phyloP scores from a whole-genome alignment of 805 yeast genomes.

The Zygosaccharomyces bisporus region DNA sequence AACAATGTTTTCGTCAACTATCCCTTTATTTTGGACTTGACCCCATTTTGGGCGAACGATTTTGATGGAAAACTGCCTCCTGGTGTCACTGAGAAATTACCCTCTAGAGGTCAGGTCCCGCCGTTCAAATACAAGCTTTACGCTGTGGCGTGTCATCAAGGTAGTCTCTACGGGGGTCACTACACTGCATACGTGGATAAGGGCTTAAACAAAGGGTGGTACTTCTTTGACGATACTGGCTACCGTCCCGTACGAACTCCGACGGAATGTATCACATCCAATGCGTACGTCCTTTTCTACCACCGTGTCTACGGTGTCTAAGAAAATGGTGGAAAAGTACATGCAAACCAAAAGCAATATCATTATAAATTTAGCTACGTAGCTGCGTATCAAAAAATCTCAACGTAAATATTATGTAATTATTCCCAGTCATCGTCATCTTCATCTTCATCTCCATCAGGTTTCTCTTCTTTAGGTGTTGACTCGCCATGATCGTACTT shows the following conservation, averaged over 20 bases:
- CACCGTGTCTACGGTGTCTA: conserved; percentile 37
- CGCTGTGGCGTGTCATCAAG: conserved; percentile 82
- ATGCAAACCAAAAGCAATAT: background rate
- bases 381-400: conserved; percentile 1
- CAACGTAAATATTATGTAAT: conserved; percentile 8
- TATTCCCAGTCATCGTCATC: conserved; percentile 65
- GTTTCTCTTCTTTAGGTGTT: conserved; percentile 19
- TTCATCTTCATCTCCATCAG: conserved; percentile 38
- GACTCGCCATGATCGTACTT: conserved; percentile 10
- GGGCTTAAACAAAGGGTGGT: conserved; percentile 61
- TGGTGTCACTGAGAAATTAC: conserved; percentile 34
- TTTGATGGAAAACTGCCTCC: conserved; percentile 27
- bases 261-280: conserved; percentile 56
- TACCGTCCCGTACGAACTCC: conserved; percentile 49
- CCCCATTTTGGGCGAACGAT: conserved; percentile 55
- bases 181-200: conserved; percentile 79
- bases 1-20: conserved; percentile 64
- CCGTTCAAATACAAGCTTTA: conserved; percentile 74
- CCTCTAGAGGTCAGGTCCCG: conserved; percentile 71
- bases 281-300: conserved; percentile 84
- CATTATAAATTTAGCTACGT: background rate
- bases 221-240: conserved; percentile 74
- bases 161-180: conserved; percentile 81
- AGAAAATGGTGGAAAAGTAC: background rate
- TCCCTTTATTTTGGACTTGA: conserved; percentile 63